Evolutionary conservation across 2,329 filamentous ascomycete genomes (phyloP).

Genomic region (Fusarium goolgardi): DNA sequence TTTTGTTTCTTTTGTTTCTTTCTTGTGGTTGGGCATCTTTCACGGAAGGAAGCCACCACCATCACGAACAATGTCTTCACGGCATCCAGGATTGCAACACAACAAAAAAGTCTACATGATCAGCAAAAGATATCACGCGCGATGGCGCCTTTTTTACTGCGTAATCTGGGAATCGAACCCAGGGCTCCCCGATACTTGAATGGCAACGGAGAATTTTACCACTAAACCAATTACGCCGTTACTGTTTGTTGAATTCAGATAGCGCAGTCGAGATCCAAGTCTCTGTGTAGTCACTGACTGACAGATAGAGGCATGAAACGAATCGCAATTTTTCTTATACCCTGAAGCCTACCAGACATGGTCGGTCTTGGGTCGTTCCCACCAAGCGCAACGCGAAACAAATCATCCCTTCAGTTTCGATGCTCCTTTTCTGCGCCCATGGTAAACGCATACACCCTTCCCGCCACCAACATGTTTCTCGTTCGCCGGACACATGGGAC

Average conservation of each 20-base stretch:
- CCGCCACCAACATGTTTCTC: conserved; percentile 58
- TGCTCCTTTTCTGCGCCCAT: conserved; percentile 53
- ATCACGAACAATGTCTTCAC: neutral
- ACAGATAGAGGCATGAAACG: neutral
- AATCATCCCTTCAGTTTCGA: conserved; percentile 15
- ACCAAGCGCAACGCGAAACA: neutral
- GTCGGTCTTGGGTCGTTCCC: neutral
- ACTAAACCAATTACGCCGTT: conserved; percentile 9
- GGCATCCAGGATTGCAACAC: neutral
- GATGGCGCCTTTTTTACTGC: neutral
- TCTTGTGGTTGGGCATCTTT: neutral
- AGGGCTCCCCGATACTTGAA: conserved; percentile 1
- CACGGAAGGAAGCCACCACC: neutral
- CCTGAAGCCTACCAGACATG: neutral
- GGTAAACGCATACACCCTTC: conserved; percentile 63
- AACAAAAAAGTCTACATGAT: neutral
- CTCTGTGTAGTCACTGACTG: rapidly evolving
- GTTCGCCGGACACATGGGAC: conserved; percentile 65
- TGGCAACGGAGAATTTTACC: conserved; percentile 13
- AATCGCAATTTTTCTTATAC: neutral
- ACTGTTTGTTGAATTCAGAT: neutral
- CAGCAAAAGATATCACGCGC: neutral
- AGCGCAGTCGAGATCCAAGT: rapidly evolving
- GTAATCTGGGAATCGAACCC: conserved; percentile 13
- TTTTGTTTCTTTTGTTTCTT: neutral